Evolutionary conservation across 2,329 filamentous ascomycete species (phyloP).

Genomic region (Pseudovirgaria hyperparasitica): DNA sequence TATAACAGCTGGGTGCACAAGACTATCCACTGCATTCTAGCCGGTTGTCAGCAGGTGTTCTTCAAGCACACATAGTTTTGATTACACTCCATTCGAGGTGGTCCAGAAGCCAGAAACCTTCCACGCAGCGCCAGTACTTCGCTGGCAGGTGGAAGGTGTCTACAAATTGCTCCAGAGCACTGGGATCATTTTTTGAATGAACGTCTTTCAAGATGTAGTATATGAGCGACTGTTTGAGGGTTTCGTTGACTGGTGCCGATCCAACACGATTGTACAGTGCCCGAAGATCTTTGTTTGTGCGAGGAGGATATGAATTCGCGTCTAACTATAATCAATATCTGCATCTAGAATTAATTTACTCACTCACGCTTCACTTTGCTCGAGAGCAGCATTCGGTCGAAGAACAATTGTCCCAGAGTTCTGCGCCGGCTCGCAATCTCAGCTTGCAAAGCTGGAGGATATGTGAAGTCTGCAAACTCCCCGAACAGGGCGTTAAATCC

Average conservation of each 20-base stretch:
- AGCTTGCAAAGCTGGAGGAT: too few species aligned
- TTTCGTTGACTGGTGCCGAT: conserved; percentile 48
- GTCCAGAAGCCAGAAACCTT: conserved; percentile 73
- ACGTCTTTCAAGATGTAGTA: conserved; percentile 76
- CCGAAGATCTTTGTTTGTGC: conserved; percentile 52
- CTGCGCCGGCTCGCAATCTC: conserved; percentile 52
- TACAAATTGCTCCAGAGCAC: conserved; percentile 47
- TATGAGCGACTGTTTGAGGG: conserved; percentile 71
- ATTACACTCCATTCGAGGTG: conserved; percentile 52
- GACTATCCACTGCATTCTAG: conserved; percentile 52
- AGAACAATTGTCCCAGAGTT: conserved; percentile 60
- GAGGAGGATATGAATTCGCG: conserved; percentile 80
- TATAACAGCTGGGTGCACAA: conserved; percentile 67
- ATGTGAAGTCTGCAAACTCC: too few species aligned
- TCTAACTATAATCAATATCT: too few species aligned
- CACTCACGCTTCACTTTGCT: too few species aligned
- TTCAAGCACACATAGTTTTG: not conserved
- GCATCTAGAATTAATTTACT: too few species aligned
- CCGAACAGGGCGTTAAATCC: too few species aligned
- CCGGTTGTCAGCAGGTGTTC: conserved; percentile 1
- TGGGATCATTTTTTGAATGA: conserved; percentile 33
- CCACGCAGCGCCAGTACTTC: conserved; percentile 70
- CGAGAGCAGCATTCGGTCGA: conserved; percentile 72
- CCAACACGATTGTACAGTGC: conserved; percentile 60
- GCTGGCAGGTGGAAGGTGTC: conserved; percentile 52